phyloP scores from a whole-genome alignment of 805 yeast genomes.

The Kodamaea sagamina region DNA sequence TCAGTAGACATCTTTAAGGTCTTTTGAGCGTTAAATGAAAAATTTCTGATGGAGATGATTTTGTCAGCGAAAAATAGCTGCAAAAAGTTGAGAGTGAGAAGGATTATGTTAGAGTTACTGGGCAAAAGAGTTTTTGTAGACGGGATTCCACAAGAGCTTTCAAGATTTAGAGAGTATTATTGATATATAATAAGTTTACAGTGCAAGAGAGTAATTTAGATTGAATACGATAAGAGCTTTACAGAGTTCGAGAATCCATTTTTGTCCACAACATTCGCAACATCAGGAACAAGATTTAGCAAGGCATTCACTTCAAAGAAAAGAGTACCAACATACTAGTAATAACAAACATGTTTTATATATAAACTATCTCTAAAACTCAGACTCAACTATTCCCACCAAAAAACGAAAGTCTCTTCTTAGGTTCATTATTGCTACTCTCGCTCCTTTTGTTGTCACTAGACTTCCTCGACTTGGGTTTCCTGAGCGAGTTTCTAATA shows the following conservation, averaged over 20 bases:
- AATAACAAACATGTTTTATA: neutral
- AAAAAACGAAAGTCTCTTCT: conserved; percentile 27
- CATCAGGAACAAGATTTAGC: no score
- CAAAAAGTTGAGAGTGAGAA: no score
- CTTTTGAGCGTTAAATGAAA: neutral
- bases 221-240: no score
- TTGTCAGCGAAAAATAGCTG: conserved; percentile 3
- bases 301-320: no score
- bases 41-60: neutral
- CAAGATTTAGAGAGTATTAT: no score
- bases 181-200: no score
- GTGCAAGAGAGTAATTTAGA: no score
- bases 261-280: no score
- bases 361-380: conserved; percentile 2
- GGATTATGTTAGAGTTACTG: no score
- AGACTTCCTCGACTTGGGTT: conserved; percentile 26
- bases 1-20: conserved; percentile 1
- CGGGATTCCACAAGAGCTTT: no score
- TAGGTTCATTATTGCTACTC: conserved; percentile 19
- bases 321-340: neutral
- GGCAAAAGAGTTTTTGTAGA: no score
- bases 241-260: no score
- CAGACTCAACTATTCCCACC: conserved; percentile 13
- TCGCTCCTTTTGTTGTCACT: conserved; percentile 24
- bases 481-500: conserved; percentile 40